Conservation (phyloP, 176 grass and related monocot species). For the Juncus inflexus region DNA sequence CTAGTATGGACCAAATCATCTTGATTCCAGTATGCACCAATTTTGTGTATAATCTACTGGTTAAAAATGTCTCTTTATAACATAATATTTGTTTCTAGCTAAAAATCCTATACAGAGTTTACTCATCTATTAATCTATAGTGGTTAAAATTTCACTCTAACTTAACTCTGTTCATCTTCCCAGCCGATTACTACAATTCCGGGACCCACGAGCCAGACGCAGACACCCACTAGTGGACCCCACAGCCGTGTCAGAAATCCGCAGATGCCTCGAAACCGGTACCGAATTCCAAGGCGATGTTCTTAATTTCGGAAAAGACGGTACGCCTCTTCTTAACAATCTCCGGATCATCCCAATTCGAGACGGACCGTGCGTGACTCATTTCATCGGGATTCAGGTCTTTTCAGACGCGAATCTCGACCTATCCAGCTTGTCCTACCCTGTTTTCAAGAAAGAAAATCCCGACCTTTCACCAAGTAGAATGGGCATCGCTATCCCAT, state of each 20-base stretch:
- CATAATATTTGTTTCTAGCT: too few species aligned
- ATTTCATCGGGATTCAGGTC: slow-evolving; percentile 82
- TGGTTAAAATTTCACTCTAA: too few species aligned
- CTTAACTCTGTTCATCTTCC: slow-evolving; percentile 30
- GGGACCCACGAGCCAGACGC: slow-evolving; percentile 70
- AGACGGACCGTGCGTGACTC: slow-evolving; percentile 64
- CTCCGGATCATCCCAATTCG: slow-evolving; percentile 77
- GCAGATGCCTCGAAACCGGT: slow-evolving; percentile 61
- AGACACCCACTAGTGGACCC: slow-evolving; percentile 90
- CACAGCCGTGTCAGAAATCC: slow-evolving; percentile 71
- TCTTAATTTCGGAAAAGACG: slow-evolving; percentile 90
- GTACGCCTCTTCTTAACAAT: slow-evolving; percentile 68
- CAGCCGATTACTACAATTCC: slow-evolving; percentile 95
- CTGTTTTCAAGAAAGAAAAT: slow-evolving; percentile 56
- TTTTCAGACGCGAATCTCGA: slow-evolving; percentile 74
- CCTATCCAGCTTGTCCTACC: slow-evolving; percentile 61
- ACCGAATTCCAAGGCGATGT: slow-evolving; percentile 84
- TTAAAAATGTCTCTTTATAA: not conserved
- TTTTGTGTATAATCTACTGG: not conserved
- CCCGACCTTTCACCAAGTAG: slow-evolving; percentile 1
- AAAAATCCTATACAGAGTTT: not conserved
- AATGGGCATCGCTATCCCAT: slow-evolving; percentile 14
- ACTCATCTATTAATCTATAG: too few species aligned
- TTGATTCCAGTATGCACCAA: not conserved
- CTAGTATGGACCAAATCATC: not conserved